Conservation (phyloP, 1,284 basidiomycete genomes). For the Sphaerobolus stellatus region DNA sequence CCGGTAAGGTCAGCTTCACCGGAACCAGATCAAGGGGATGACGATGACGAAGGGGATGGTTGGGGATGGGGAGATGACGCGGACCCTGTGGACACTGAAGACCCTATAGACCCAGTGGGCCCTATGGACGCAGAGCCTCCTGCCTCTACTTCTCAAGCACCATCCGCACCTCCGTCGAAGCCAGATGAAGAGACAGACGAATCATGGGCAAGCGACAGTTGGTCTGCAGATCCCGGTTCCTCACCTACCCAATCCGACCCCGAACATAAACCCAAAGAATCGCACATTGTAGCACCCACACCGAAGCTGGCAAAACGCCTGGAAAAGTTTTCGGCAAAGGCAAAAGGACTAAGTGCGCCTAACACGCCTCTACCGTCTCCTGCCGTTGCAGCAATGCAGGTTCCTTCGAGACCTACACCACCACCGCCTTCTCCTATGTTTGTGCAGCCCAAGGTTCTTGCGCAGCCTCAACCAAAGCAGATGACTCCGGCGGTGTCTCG, state of each 20-base stretch:
- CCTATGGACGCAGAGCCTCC: not conserved
- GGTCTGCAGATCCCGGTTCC: conserved; percentile 21
- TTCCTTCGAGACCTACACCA: conserved; percentile 16
- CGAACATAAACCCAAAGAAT: conserved; percentile 27
- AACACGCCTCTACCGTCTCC: conserved; percentile 9
- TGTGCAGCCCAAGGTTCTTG: not conserved
- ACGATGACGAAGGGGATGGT: conserved; percentile 48
- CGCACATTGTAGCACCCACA: conserved; percentile 23
- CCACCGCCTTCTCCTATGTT: conserved; percentile 21
- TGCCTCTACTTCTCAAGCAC: not conserved
- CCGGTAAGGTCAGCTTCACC: no score
- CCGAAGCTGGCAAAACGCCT: conserved; percentile 55
- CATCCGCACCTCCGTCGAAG: not conserved
- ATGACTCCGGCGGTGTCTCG: not conserved
- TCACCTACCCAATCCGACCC: conserved; percentile 17
- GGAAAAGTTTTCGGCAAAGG: conserved; percentile 55
- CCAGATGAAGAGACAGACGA: conserved; percentile 28
- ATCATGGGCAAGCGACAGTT: conserved; percentile 56
- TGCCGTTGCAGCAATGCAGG: conserved; percentile 6
- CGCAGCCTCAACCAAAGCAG: not conserved
- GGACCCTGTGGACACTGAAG: conserved; percentile 23
- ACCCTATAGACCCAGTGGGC: not conserved
- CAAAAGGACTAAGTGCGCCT: conserved; percentile 31
- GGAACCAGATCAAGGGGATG: conserved; percentile 19
- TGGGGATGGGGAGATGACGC: conserved; percentile 69